Evolutionary conservation across 192 early-diverging fungal genomes (phyloP).

Genomic region (Backusella macrospora): DNA sequence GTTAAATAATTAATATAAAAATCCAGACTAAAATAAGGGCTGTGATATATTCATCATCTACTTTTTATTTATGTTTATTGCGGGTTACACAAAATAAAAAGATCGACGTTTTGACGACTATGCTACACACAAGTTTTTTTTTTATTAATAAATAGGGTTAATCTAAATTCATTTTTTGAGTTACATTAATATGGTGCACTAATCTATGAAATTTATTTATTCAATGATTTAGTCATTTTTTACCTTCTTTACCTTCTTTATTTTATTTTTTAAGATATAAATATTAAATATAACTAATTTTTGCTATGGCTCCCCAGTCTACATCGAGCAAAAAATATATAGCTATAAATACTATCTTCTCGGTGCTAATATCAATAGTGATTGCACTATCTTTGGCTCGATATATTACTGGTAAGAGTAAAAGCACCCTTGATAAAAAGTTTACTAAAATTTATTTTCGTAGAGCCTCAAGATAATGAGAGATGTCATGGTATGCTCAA

Average conservation of each 20-base stretch:
- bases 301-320: slow-evolving; percentile 13
- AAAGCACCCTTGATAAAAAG: background rate
- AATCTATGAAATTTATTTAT: slow-evolving; percentile 5
- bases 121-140: background rate
- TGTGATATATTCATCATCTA: background rate
- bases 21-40: background rate
- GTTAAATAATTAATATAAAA: background rate
- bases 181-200: background rate
- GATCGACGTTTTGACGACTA: background rate
- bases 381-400: background rate
- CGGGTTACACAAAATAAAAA: background rate
- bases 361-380: background rate
- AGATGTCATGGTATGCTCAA: slow-evolving; percentile 48
- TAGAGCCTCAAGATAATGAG: slow-evolving; percentile 46
- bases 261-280: background rate
- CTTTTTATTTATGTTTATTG: background rate
- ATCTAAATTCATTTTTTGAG: background rate
- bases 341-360: background rate
- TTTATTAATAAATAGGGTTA: slow-evolving; percentile 5
- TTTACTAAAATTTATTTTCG: background rate
- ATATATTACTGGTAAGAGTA: slow-evolving; percentile 2
- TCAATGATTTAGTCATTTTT: background rate
- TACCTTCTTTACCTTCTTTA: background rate
- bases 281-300: background rate
- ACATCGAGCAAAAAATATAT: slow-evolving; percentile 1